phyloP scores from a whole-genome alignment of 2,329 filamentous ascomycete species.

The Verticillium tricorpus region DNA sequence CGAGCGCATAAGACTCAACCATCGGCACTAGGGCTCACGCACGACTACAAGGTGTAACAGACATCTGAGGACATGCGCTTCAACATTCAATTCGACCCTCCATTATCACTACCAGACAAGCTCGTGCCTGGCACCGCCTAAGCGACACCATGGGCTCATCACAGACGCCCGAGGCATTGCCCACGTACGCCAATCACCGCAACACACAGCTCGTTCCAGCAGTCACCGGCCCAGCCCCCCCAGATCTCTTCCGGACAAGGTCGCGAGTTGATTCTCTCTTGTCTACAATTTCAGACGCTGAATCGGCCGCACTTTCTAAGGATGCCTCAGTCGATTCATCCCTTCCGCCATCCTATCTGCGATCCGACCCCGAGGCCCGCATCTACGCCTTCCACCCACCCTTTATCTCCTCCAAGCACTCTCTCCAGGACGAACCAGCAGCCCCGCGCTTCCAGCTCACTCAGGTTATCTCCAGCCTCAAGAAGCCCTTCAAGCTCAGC shows the following conservation, averaged over 20 bases:
- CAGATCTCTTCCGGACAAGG: background rate
- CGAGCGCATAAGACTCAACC: too few relatives aligned
- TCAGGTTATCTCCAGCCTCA: background rate
- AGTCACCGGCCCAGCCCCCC: background rate
- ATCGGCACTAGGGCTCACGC: too few relatives aligned
- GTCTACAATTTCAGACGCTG: constrained; percentile 5
- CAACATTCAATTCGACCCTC: too few relatives aligned
- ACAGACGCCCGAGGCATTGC: constrained; percentile 6
- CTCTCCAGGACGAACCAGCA: background rate
- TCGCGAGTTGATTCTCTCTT: background rate
- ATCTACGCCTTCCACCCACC: background rate
- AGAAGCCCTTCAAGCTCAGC: constrained; percentile 6
- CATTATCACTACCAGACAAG: too few relatives aligned
- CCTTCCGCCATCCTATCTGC: background rate
- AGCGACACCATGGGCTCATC: background rate
- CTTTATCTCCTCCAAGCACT: background rate
- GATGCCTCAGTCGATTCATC: background rate
- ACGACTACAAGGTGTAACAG: too few relatives aligned
- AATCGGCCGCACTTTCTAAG: background rate
- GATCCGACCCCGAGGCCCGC: constrained; percentile 4
- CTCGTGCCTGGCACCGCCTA: too few relatives aligned
- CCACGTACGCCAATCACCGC: constrained; percentile 23
- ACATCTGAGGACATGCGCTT: too few relatives aligned
- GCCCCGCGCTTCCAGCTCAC: constrained; percentile 1
- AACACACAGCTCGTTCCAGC: constrained; percentile 4